These are phyloP conservation scores for Tolypocladium cylindrosporum DNA, from an alignment of 2,329 filamentous ascomycete genomes.

Conservation along the genomic window DNA sequence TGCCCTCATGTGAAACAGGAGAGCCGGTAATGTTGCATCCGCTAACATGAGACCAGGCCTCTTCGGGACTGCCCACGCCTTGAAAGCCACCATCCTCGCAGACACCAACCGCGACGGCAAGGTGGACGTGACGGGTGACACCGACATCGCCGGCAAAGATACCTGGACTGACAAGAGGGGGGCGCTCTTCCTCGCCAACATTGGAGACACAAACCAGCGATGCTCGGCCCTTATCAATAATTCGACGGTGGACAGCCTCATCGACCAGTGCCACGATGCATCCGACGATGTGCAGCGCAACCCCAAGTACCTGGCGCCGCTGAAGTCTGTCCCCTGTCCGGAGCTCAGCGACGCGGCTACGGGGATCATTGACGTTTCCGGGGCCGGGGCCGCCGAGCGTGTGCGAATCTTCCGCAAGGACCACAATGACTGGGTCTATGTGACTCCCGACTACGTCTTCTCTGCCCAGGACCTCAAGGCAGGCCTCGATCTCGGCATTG, in stretches of 20 bases:
- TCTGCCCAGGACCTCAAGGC: constrained; percentile 12
- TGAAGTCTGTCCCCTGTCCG: constrained; percentile 18
- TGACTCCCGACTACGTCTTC: constrained; percentile 18
- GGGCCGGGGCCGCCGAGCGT: constrained; percentile 2
- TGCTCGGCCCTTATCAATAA: constrained; percentile 13
- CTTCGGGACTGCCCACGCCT: not conserved
- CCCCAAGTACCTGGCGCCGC: constrained; percentile 19
- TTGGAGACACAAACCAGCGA: constrained; percentile 20
- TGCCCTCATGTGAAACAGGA: not conserved
- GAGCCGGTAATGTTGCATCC: not conserved
- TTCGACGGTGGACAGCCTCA: constrained; percentile 11
- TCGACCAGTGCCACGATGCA: constrained; percentile 24
- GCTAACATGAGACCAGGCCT: not conserved
- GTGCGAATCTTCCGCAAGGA: constrained; percentile 19
- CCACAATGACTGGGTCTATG: constrained; percentile 13
- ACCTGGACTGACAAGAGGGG: constrained; percentile 14
- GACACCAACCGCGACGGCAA: constrained; percentile 25
- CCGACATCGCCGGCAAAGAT: constrained; percentile 13
- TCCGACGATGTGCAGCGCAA: constrained; percentile 20
- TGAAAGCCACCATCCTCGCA: constrained; percentile 11
- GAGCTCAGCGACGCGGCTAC: constrained; percentile 7
- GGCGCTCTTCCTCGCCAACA: constrained; percentile 26
- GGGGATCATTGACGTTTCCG: constrained; percentile 8
- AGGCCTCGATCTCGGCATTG: constrained; percentile 25
- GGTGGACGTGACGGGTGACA: constrained; percentile 13